Conservation (phyloP, 163 green algal genomes). For the Volvox carteri region DNA sequence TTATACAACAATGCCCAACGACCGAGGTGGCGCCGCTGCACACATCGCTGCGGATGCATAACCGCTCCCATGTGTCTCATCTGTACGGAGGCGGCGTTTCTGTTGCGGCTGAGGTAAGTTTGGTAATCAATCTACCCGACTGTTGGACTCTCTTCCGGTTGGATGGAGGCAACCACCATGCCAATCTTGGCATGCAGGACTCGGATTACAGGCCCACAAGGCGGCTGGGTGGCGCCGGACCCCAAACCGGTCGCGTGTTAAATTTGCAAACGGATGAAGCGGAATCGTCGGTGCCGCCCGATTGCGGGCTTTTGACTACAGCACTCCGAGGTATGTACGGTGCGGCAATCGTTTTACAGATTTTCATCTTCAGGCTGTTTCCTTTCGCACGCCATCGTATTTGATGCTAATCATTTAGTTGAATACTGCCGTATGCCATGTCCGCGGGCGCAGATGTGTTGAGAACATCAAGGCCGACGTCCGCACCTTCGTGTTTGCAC, state of each 20-base stretch:
- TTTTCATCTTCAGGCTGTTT: too few species aligned
- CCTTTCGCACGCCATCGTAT: too few species aligned
- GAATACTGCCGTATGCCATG: too few species aligned
- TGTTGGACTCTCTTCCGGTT: too few species aligned
- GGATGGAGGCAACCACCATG: background rate
- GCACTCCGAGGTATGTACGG: constrained; percentile 12
- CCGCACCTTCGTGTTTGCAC: constrained; percentile 20
- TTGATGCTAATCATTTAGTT: too few species aligned
- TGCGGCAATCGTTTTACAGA: too few species aligned
- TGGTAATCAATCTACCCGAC: too few species aligned
- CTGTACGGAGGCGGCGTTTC: background rate
- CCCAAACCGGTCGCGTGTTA: constrained; percentile 36
- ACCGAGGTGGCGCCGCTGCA: background rate
- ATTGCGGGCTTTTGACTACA: constrained; percentile 10
- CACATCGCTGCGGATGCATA: background rate
- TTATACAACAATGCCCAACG: background rate
- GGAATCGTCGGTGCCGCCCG: background rate
- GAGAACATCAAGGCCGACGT: constrained; percentile 13
- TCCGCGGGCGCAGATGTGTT: constrained; percentile 36
- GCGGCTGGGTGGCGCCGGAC: constrained; percentile 3
- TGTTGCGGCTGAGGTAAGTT: background rate
- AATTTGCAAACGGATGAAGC: background rate
- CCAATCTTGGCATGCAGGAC: constrained; percentile 18
- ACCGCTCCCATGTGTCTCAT: background rate
- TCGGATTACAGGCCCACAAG: background rate